A percentile compares a stretch with the other conserved stretches of the same genome.
Conservation (phyloP, 129 eudicot genomes). For the Logfia minima region DNA sequence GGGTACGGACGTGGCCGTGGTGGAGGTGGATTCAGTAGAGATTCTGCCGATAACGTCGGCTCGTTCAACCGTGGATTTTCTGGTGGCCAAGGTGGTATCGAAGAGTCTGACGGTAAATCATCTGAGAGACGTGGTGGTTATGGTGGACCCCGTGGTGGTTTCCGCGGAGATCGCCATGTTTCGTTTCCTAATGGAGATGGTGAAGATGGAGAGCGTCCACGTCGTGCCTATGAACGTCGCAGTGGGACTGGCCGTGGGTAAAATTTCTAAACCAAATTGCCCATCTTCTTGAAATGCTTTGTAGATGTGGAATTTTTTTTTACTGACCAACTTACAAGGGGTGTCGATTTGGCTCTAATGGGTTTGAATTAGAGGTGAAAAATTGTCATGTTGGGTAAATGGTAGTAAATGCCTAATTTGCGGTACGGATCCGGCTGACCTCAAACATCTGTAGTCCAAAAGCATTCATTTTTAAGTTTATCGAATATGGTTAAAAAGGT, state of each 20-base stretch:
- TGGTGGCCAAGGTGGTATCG: conserved; percentile 54
- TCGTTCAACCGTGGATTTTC: conserved; percentile 54
- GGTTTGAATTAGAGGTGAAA: background rate
- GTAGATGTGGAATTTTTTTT: background rate
- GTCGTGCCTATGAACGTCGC: conserved; percentile 72
- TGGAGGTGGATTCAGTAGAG: conserved; percentile 65
- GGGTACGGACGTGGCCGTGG: conserved; percentile 72
- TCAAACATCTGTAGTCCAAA: background rate
- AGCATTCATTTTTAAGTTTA: no score
- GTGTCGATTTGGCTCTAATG: background rate
- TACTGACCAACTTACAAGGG: background rate
- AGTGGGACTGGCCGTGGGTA: conserved; percentile 99
- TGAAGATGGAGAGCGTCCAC: conserved; percentile 73
- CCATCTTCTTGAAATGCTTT: background rate
- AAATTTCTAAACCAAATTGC: background rate
- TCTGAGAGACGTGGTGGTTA: conserved; percentile 76
- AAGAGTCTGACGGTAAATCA: conserved; percentile 55
- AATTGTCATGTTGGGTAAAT: background rate
- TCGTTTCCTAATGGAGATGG: conserved; percentile 66
- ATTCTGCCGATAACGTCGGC: conserved; percentile 45
- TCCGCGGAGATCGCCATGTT: conserved; percentile 63
- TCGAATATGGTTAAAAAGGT: background rate
- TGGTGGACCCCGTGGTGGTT: conserved; percentile 68
- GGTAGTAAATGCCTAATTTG: no score
- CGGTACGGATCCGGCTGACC: background rate